Evolutionary conservation across 345 rosid genomes (phyloP).

Genomic region (Salix exigua): DNA sequence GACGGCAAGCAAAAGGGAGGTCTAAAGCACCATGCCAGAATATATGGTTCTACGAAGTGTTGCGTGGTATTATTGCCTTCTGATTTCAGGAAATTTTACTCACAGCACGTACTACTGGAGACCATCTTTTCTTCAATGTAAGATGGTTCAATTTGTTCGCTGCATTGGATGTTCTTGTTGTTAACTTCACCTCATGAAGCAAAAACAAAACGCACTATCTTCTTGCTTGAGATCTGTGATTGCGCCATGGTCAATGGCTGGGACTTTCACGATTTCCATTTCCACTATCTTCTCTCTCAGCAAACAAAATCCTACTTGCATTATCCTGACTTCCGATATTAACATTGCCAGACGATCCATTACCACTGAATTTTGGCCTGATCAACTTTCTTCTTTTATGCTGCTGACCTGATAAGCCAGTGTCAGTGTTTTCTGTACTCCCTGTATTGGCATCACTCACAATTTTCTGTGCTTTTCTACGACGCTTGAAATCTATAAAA

Average conservation of each 20-base stretch:
- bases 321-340: background rate
- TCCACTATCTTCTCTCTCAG: background rate
- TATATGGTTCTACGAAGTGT: too few relatives aligned
- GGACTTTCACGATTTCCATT: background rate
- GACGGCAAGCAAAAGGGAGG: too few relatives aligned
- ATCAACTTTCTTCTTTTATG: constrained; percentile 48
- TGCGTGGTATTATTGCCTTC: too few relatives aligned
- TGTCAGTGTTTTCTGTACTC: constrained; percentile 11
- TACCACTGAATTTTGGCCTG: constrained; percentile 42
- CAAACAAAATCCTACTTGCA: background rate
- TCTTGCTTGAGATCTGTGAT: too few relatives aligned
- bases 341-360: background rate
- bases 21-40: too few relatives aligned
- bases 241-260: background rate
- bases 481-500: constrained; percentile 56
- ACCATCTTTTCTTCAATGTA: background rate
- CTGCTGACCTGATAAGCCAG: constrained; percentile 7
- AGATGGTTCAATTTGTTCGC: background rate
- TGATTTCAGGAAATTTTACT: too few relatives aligned
- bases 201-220: too few relatives aligned
- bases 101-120: background rate
- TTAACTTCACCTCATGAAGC: too few relatives aligned
- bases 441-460: constrained; percentile 13
- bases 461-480: constrained; percentile 29
- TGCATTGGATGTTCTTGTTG: too few relatives aligned